These are phyloP conservation scores for Cymbidium sinense DNA, from an alignment of 106 monocot species.

Conservation along the genomic window DNA sequence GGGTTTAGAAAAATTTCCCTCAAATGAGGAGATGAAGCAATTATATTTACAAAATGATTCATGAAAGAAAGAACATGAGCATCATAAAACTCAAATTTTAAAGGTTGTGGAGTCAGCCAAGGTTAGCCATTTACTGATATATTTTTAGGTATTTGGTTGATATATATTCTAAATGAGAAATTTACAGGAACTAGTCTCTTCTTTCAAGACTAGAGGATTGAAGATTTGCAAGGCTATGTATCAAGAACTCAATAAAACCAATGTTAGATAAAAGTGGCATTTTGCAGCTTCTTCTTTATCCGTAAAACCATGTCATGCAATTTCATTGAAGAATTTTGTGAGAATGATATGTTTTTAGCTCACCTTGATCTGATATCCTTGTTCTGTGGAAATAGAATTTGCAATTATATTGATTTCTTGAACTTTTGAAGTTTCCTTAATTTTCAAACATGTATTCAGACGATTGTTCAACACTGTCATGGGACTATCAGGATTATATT, in stretches of 20 bases:
- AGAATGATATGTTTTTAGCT: conserved; percentile 58
- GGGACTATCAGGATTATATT: conserved; percentile 88
- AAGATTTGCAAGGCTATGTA: conserved; percentile 72
- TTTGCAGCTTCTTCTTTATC: conserved; percentile 93
- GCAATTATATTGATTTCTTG: neutral
- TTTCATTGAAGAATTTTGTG: conserved; percentile 94
- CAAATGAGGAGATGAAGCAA: conserved; percentile 77
- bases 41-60: conserved; percentile 43
- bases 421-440: conserved; percentile 35
- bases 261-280: conserved; percentile 47
- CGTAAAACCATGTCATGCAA: conserved; percentile 93
- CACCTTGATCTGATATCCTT: conserved; percentile 97
- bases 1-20: conserved; percentile 54
- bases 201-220: conserved; percentile 69
- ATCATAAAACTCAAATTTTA: conserved; percentile 35
- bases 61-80: conserved; percentile 37
- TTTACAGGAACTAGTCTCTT: conserved; percentile 50
- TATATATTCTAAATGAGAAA: neutral
- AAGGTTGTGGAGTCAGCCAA: conserved; percentile 56
- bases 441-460: conserved; percentile 88
- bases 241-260: conserved; percentile 77
- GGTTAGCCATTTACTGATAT: conserved; percentile 32
- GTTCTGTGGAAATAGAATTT: neutral
- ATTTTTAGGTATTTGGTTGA: neutral
- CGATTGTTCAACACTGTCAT: conserved; percentile 44